Evolutionary conservation across 331 rosid species (phyloP), one percentile per base, ranked within the genome.

Genomic region (Malus hybrid): DNA sequence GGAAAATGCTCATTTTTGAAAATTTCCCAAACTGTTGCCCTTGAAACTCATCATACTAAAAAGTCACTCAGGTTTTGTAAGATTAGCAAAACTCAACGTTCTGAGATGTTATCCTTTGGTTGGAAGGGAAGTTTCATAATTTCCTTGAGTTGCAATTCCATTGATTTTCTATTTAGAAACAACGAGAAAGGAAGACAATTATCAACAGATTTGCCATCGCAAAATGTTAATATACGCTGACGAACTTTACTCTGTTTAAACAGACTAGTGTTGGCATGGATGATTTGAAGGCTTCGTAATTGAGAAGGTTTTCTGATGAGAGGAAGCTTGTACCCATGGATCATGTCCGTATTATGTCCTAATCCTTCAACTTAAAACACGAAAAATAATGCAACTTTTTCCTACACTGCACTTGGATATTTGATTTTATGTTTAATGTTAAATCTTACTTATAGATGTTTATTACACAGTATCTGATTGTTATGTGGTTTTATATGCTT

Each of bases 221-320:
- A 76, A 62, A 78, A 20, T 18, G 34, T 56, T 55, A 75, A 18
- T 39, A 16, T 36, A 22, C 5, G 66, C 36, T 82, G 9, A 83
- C 20, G 18, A 55, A 61, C 19, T 15, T 36, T 75, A 13, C 58
- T 68, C 24, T 83, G 75, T 18, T 85, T 79, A 58, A 50, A 66
- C 88, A 94, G 99, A 89, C 88, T 71, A 87, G 95, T 14, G 78
- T 87, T 33, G 97, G 97, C 71, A 72, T 94, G 93, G 97, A 94
- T 80, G 99, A 90, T 3, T 58, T 94, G 83, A 94, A 92, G 89
- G 95, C 91, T 0, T 88, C 97, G 29, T 93, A 71, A 88, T 14
- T 75, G 73, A 69, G 64, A 57, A 72, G 83, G 64, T 58, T 66
- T 76, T 30, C 6, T 46, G 71, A 75, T 69, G 76, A 66, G 30